A percentile compares a stretch with the other conserved stretches of the same genome.
Evolutionary conservation across 116 monocot genomes (phyloP).

Genomic region (Phalaenopsis hybrid): DNA sequence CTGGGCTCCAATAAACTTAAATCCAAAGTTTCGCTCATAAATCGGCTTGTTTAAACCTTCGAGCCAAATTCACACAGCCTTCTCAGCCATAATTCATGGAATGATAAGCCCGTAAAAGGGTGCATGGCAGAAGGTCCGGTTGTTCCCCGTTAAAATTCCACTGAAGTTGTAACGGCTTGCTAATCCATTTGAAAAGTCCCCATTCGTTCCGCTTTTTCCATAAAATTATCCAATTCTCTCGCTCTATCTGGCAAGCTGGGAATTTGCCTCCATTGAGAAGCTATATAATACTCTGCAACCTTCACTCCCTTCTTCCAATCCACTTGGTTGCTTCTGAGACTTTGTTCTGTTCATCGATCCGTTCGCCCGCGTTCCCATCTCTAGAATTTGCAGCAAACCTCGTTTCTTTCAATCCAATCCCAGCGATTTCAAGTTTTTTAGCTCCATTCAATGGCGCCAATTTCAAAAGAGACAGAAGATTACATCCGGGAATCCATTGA

Average conservation of each 20-base stretch:
- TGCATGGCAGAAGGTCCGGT: too few species aligned
- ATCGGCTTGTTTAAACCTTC: too few species aligned
- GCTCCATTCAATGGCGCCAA: neutral
- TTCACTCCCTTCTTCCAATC: neutral
- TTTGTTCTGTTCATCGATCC: neutral
- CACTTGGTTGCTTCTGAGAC: neutral
- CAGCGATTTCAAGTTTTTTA: too few species aligned
- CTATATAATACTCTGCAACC: neutral
- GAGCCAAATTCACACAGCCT: too few species aligned
- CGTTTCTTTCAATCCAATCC: neutral
- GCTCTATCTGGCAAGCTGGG: too few species aligned
- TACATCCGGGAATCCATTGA: constrained; percentile 73
- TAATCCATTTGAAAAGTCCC: neutral
- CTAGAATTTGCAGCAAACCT: neutral
- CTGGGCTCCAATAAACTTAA: too few species aligned
- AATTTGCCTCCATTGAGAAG: too few species aligned
- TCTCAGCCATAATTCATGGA: too few species aligned
- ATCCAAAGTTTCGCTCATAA: too few species aligned
- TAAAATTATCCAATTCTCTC: neutral
- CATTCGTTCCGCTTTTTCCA: neutral
- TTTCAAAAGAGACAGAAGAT: constrained; percentile 45
- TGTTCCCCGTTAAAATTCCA: too few species aligned
- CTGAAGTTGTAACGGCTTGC: neutral
- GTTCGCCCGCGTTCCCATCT: neutral
- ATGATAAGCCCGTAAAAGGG: too few species aligned